Base-by-base conservation (phyloP, 1,139 yeast genomes). In the Saccharomyces hybrid region DNA sequence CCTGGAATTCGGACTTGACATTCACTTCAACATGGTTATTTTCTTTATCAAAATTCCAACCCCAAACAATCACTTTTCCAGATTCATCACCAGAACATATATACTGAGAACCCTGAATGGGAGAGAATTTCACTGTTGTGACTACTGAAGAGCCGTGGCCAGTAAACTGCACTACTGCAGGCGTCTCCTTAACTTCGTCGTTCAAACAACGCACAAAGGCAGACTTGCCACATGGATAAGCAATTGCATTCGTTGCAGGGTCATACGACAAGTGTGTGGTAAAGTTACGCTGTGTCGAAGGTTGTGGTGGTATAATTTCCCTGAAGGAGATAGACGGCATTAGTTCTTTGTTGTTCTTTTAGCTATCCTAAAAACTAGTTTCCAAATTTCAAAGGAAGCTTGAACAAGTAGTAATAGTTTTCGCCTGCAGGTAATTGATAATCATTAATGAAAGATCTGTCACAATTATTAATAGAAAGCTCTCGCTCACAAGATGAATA, bases 1-100 rank as follows among this genome's bases (percentile, higher is more conserved):
- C 83, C 61, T 81, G 88, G 68, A 83, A 88, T 63, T 91, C 97
- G 56, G 91, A 85, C 71, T 91, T 91, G 52, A 88, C 73, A 30
- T 77, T 70, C 55, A 84, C 78, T 57, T 84, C 90, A 38, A 60
- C 54, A 20, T 50, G 68, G 73, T 53, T 54, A 6, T 50, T 53
- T 13, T 57, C 57, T 16, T 52, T 55, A 30, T 58, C 59, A 31
- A 52, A 47, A 28, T 56, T 38, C 68, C 69, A 68, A 5, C 89
- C 96, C 97, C 98, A 91, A 49, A 93, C 81, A 62, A 88, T 86
- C 50, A 93, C 93, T 57, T 81, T 80, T 28, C 99, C 99, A 9
- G 84, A 73, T 62, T 84, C 89, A 67, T 93, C 99, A 48, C 97
- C 99, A 2, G 96, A 86, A 2, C 97, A 97, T 32, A 93, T 74